Percentiles rank a stretch among this genome's conserved stretches.
phyloP scores from a whole-genome alignment of 1,284 basidiomycete genomes.

The Erythrobasidium hasegawianum region DNA sequence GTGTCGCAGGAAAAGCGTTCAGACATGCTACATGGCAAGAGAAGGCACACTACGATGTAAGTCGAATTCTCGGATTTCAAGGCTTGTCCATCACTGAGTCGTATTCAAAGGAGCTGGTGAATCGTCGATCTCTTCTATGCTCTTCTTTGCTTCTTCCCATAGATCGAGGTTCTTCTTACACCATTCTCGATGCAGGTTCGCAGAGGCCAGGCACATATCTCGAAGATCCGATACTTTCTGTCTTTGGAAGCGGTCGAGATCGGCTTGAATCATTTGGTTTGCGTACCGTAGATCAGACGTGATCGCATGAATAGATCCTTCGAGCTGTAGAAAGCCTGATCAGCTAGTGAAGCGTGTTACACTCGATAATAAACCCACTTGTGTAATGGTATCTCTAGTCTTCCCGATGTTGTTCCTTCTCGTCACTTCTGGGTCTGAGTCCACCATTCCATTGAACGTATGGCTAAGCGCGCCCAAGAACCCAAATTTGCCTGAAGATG shows the following conservation, averaged over 20 bases:
- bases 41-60: too few species aligned
- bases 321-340: conserved; percentile 59
- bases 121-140: conserved; percentile 75
- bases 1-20: too few species aligned
- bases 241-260: conserved; percentile 95
- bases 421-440: conserved; percentile 93
- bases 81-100: too few species aligned
- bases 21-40: too few species aligned
- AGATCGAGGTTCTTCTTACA: conserved; percentile 86
- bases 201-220: conserved; percentile 86
- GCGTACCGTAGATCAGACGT: conserved; percentile 93
- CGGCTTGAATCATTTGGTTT: conserved; percentile 91
- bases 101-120: conserved; percentile 8
- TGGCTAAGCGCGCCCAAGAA: conserved; percentile 88
- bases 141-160: conserved; percentile 91
- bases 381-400: conserved; percentile 86
- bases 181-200: conserved; percentile 87
- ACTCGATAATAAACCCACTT: too few species aligned
- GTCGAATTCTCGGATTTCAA: too few species aligned
- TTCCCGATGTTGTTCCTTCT: conserved; percentile 88
- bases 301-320: conserved; percentile 82
- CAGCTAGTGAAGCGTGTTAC: too few species aligned
- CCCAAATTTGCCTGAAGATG: conserved; percentile 58
- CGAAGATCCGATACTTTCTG: conserved; percentile 95
- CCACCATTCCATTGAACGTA: conserved; percentile 96